Evolutionary conservation across 805 yeast species (phyloP), one percentile per base, ranked within the genome.

Genomic region (Myxozyma vanderwaltii): DNA sequence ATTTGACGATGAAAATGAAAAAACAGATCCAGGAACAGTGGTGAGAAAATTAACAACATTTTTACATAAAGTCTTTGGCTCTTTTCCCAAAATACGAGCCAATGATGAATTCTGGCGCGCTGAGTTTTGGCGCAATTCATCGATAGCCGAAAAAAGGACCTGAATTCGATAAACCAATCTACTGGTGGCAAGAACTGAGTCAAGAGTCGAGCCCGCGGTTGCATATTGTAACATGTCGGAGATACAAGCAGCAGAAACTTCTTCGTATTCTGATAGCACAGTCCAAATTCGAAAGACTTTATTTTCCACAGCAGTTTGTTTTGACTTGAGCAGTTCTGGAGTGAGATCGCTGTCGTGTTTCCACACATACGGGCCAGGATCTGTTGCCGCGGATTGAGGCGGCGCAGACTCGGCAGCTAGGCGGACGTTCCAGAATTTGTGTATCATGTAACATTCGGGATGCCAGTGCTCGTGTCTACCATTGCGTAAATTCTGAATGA

Each of bases 371-470:
- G 63, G 52, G 2, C 63, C 57, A 6, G 64, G 52, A n/a, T 57
- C 61, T 23, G 63, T 50, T 21, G 40, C 35, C 3, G 56, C 54
- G 3, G 64, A 52, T 74, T 39, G 77, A 91, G 27, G 86, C 80
- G 36, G 48, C 10, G 31, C 29, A 10, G 53, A 21, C 33, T 82
- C 76, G 51, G 81, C 85, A 27, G 86, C 81, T 23, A 94, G 77
- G 58, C 85, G 81, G 21, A 91, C 96, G 70, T 90, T 91, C 99
- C 99, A 94, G 69, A 90, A 91, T 73, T 91, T 91, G 76, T 88
- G 91, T 49, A 94, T 95, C 91, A 95, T 95, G 71, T 91, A 94
- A 77, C 99, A 94, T 72, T 95, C 98, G 1, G 97, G 98, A 74
- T 94, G 99, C 99, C 99, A 94, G 71, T 90, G 96, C 72, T 91